Percentiles rank a stretch among this genome's conserved stretches.
These are phyloP conservation scores for Scheffersomyces spartinae DNA, from an alignment of 805 yeast genomes.

Conservation along the genomic window DNA sequence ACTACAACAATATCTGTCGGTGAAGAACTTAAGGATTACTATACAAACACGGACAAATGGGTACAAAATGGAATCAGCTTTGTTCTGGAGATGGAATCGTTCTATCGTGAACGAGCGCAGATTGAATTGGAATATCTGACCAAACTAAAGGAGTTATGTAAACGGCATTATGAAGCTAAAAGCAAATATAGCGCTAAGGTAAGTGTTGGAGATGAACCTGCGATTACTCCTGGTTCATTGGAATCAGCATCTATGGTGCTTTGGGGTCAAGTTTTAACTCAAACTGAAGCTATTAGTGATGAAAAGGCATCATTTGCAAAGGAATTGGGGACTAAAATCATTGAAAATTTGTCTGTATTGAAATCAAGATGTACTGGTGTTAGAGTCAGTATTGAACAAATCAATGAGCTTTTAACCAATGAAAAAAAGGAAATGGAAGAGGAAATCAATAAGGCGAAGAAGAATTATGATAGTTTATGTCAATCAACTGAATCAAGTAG, in stretches of 20 bases:
- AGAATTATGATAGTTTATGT: constrained; percentile 73
- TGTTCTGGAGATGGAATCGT: constrained; percentile 68
- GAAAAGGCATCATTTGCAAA: constrained; percentile 50
- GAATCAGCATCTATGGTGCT: constrained; percentile 80
- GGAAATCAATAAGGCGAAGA: constrained; percentile 54
- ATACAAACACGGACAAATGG: constrained; percentile 72
- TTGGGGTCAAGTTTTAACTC: constrained; percentile 81
- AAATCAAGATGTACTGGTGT: constrained; percentile 42
- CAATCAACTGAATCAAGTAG: constrained; percentile 71
- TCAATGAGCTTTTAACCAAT: constrained; percentile 46
- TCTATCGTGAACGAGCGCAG: constrained; percentile 71
- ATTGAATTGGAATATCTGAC: constrained; percentile 77
- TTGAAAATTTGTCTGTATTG: constrained; percentile 47
- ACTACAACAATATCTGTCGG: too few species aligned
- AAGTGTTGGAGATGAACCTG: constrained; percentile 86
- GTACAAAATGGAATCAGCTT: constrained; percentile 59
- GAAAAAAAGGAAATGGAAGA: constrained; percentile 38
- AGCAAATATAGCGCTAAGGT: constrained; percentile 54
- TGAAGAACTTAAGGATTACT: constrained; percentile 71
- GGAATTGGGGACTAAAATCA: constrained; percentile 49
- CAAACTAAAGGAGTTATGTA: constrained; percentile 50
- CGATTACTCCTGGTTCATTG: constrained; percentile 87
- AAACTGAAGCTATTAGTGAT: constrained; percentile 68
- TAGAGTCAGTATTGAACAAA: constrained; percentile 41
- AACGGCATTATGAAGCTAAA: constrained; percentile 65